Percentiles rank a stretch among this genome's conserved stretches.
Evolutionary conservation across 1,139 yeast genomes (phyloP).

Genomic region (Blastobotrys malaysiensis): DNA sequence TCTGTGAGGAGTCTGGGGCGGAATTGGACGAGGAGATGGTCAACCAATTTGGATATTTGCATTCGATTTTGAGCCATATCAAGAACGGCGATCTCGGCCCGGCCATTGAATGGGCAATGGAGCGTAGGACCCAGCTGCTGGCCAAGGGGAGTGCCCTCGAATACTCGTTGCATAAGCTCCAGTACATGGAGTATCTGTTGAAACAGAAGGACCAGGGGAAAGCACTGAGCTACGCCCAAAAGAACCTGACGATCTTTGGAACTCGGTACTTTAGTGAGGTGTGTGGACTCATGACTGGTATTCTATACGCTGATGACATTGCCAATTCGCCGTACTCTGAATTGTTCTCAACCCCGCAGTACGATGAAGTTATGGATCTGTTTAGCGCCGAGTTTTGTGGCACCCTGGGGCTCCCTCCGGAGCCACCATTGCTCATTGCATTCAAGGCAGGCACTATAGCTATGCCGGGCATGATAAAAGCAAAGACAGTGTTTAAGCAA

Average conservation of each 20-base stretch:
- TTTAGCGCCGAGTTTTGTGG: constrained; percentile 67
- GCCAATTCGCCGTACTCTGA: constrained; percentile 36
- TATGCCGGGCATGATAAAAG: constrained; percentile 67
- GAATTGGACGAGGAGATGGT: constrained; percentile 30
- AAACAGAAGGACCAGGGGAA: constrained; percentile 18
- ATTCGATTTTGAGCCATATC: constrained; percentile 33
- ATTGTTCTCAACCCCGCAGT: constrained; percentile 29
- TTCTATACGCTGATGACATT: constrained; percentile 37
- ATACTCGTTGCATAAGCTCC: constrained; percentile 59
- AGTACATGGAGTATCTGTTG: constrained; percentile 39
- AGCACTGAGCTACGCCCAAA: constrained; percentile 55
- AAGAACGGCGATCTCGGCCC: constrained; percentile 31
- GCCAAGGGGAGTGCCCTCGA: constrained; percentile 43
- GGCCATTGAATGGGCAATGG: constrained; percentile 42
- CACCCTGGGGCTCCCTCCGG: constrained; percentile 56
- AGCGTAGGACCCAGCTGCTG: constrained; percentile 28
- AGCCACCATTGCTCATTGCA: constrained; percentile 65
- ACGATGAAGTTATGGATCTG: constrained; percentile 45
- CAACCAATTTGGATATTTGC: constrained; percentile 35
- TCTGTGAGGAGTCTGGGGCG: constrained; percentile 34
- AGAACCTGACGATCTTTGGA: constrained; percentile 46
- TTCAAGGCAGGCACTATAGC: constrained; percentile 67
- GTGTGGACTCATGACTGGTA: constrained; percentile 49
- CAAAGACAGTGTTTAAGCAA: constrained; percentile 44
- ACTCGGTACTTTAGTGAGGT: constrained; percentile 42